phyloP scores from a whole-genome alignment of 768 basidiomycete genomes.

The Suillus bovinus region DNA sequence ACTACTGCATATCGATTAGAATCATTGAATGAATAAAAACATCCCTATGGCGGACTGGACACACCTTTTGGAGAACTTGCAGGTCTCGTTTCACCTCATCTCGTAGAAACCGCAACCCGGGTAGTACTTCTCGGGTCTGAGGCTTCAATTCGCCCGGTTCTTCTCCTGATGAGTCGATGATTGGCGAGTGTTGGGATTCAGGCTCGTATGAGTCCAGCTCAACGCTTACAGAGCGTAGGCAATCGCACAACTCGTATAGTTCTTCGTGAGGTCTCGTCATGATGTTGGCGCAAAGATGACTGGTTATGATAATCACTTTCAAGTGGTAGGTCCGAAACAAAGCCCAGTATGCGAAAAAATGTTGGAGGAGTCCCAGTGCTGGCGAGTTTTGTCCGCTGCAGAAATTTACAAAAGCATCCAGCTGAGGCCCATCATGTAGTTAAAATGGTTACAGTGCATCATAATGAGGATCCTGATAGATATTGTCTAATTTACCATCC shows the following conservation, averaged over 20 bases:
- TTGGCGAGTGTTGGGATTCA: constrained; percentile 25
- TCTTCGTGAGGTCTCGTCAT: constrained; percentile 8
- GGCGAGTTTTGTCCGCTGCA: too few species aligned
- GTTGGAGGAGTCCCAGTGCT: too few species aligned
- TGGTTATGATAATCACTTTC: not conserved
- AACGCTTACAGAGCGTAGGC: constrained; percentile 23
- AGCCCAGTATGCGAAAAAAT: not conserved
- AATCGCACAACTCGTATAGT: constrained; percentile 7
- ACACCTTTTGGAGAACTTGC: constrained; percentile 42
- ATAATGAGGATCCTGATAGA: too few species aligned
- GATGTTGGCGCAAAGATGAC: not conserved
- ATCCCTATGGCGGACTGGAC: not conserved
- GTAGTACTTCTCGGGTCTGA: constrained; percentile 26
- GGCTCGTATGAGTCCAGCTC: constrained; percentile 29
- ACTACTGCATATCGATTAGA: constrained; percentile 49
- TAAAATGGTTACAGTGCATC: too few species aligned
- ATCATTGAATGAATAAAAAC: not conserved
- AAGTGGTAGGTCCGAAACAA: not conserved
- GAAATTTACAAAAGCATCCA: too few species aligned
- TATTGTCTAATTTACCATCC: too few species aligned
- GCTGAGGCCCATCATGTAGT: too few species aligned
- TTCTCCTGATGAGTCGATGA: constrained; percentile 37
- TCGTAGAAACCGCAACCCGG: constrained; percentile 41
- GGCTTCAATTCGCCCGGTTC: not conserved
- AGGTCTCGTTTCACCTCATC: constrained; percentile 47